Evolutionary conservation across 2,329 filamentous ascomycete species (phyloP).

Genomic region (Beauveria pseudobassiana): DNA sequence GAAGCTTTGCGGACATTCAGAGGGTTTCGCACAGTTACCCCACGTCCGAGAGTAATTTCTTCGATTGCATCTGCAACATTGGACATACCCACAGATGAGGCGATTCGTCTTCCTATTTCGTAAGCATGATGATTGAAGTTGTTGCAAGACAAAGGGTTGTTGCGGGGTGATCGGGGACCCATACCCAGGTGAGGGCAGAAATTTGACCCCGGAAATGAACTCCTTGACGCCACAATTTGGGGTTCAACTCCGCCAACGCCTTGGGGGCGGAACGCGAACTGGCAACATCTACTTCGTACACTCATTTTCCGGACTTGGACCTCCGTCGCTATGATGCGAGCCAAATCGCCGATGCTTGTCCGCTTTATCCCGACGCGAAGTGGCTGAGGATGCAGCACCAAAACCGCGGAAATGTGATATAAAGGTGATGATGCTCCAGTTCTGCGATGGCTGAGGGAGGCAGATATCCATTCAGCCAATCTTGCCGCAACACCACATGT

Average conservation of each 20-base stretch:
- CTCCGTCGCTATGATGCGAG: neutral
- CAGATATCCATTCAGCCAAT: too few relatives aligned
- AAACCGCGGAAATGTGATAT: neutral
- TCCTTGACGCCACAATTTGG: neutral
- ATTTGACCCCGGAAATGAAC: neutral
- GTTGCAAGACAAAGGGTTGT: neutral
- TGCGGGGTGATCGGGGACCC: neutral
- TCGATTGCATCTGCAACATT: neutral
- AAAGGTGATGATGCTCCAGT: neutral
- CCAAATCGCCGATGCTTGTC: neutral
- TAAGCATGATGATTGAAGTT: neutral
- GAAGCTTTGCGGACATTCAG: neutral
- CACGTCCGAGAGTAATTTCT: neutral
- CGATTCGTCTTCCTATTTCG: neutral
- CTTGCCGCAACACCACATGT: neutral
- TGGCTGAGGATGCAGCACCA: neutral
- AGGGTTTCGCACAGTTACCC: neutral
- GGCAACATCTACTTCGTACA: neutral
- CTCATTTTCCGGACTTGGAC: conserved; percentile 4
- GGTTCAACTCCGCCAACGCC: neutral
- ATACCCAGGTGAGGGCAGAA: neutral
- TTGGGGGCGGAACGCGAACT: neutral
- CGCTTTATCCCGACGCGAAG: neutral
- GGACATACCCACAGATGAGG: conserved; percentile 1
- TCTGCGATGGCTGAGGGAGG: neutral